phyloP scores from a whole-genome alignment of 768 basidiomycete species.

The Pleurotus eryngii region DNA sequence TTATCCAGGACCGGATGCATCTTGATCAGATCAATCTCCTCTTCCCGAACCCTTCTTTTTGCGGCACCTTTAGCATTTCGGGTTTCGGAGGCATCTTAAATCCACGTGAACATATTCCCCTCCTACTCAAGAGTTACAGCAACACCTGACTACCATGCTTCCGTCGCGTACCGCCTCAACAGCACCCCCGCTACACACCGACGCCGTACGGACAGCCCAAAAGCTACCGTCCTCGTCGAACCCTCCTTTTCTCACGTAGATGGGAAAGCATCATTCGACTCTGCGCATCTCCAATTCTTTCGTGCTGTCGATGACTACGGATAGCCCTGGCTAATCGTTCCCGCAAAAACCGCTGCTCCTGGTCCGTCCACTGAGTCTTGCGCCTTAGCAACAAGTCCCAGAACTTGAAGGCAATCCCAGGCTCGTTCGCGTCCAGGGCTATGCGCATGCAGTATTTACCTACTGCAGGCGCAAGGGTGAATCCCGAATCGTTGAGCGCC shows the following conservation, averaged over 20 bases:
- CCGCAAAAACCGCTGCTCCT: conserved; percentile 42
- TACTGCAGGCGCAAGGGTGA: conserved; percentile 40
- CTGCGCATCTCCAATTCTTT: conserved; percentile 13
- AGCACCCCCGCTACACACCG: not conserved
- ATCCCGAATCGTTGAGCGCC: conserved; percentile 28
- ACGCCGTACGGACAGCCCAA: conserved; percentile 2
- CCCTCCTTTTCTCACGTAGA: conserved; percentile 19
- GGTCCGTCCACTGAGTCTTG: conserved; percentile 46
- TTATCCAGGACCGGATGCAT: conserved; percentile 24
- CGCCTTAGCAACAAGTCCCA: conserved; percentile 48
- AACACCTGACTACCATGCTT: conserved; percentile 4
- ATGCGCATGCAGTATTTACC: conserved; percentile 49
- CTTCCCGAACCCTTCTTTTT: conserved; percentile 5
- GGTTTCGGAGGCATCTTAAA: conserved; percentile 6
- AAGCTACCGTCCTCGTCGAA: conserved; percentile 7
- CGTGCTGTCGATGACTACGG: conserved; percentile 12
- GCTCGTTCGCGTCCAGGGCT: conserved; percentile 46
- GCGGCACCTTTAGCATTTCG: conserved; percentile 6
- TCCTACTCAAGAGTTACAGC: conserved; percentile 2
- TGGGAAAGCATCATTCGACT: conserved; percentile 27
- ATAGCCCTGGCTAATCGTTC: conserved; percentile 34
- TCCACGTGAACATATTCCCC: conserved; percentile 7
- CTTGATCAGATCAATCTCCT: conserved; percentile 32
- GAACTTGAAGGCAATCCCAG: conserved; percentile 54
- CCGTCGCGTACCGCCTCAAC: conserved; percentile 7